phyloP scores from a whole-genome alignment of 331 rosid genomes.

The Phaseolus coccineus region DNA sequence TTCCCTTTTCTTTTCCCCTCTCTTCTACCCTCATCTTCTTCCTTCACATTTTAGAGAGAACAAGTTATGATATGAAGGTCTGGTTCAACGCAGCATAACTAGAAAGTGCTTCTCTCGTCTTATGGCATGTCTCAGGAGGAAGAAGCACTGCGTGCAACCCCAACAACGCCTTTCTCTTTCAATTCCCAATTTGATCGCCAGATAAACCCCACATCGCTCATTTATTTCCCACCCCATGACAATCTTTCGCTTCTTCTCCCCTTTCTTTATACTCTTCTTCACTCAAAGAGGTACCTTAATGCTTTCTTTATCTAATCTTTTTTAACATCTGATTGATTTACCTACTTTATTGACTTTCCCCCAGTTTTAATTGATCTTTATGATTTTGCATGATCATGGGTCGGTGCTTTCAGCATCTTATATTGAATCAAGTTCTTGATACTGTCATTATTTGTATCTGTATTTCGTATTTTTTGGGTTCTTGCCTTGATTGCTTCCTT shows the following conservation, averaged over 20 bases:
- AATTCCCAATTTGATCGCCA: slow-evolving; percentile 43
- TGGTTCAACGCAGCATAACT: slow-evolving; percentile 13
- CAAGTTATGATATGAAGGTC: neutral
- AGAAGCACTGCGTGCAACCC: slow-evolving; percentile 44
- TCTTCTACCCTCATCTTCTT: neutral
- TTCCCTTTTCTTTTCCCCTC: slow-evolving; percentile 29
- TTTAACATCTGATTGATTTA: neutral
- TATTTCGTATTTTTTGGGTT: neutral
- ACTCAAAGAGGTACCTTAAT: slow-evolving; percentile 57
- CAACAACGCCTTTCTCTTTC: slow-evolving; percentile 11
- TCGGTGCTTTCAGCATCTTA: neutral
- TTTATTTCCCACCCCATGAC: slow-evolving; percentile 36
- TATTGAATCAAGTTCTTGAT: slow-evolving; percentile 9
- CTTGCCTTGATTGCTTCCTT: slow-evolving; percentile 17
- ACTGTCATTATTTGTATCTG: too few species aligned
- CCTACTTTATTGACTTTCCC: neutral
- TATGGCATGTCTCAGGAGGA: slow-evolving; percentile 68
- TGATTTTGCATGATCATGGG: slow-evolving; percentile 18
- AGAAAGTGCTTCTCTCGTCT: slow-evolving; percentile 40
- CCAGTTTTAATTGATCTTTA: slow-evolving; percentile 20
- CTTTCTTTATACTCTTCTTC: slow-evolving; percentile 49
- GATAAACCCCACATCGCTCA: neutral
- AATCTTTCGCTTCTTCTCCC: slow-evolving; percentile 25
- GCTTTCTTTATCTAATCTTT: neutral
- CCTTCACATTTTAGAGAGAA: neutral